Conservation (phyloP, 2,329 filamentous ascomycete species). For the Fusarium euwallaceae region DNA sequence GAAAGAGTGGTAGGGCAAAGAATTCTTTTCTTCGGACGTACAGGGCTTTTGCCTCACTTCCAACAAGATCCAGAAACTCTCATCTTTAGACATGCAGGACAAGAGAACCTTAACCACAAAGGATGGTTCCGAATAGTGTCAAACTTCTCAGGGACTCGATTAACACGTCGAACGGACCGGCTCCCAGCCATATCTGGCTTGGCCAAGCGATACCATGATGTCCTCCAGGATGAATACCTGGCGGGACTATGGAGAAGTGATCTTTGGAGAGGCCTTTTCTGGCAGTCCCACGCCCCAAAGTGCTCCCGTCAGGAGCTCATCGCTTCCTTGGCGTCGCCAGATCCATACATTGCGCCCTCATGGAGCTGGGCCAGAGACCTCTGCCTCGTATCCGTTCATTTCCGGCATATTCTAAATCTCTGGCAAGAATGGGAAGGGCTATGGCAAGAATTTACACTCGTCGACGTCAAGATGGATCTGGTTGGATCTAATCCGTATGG, state of each 20-base stretch:
- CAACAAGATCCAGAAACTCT: background rate
- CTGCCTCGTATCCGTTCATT: background rate
- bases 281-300: background rate
- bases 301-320: background rate
- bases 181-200: slow-evolving; percentile 12
- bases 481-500: background rate
- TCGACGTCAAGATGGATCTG: background rate
- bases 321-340: background rate
- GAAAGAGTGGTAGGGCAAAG: background rate
- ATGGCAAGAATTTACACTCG: background rate
- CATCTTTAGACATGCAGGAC: background rate
- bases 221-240: background rate
- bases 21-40: background rate
- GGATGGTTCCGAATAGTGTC: slow-evolving; percentile 10
- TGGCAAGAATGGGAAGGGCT: background rate
- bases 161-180: slow-evolving; percentile 8
- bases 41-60: background rate
- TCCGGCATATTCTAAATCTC: background rate
- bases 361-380: background rate
- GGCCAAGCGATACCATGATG: background rate
- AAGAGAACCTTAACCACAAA: background rate
- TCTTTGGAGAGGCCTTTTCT: background rate
- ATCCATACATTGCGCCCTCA: background rate
- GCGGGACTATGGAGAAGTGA: slow-evolving; percentile 17
- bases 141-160: background rate